Evolutionary conservation across 1,139 yeast genomes (phyloP), one percentile per base, ranked within the genome.

Genomic region (Taiozyma sp.): DNA sequence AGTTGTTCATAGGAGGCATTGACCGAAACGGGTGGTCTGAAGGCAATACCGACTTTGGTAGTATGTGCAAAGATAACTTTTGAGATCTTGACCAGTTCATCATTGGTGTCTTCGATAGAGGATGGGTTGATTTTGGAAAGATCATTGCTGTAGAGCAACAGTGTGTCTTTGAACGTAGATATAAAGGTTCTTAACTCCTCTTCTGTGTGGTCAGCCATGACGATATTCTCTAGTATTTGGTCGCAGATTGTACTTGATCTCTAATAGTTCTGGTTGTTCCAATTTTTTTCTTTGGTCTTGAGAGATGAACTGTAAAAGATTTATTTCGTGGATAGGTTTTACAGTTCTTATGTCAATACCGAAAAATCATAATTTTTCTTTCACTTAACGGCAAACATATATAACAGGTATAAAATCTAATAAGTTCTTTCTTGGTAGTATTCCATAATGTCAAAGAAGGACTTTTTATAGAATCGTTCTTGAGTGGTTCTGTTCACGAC

Each of bases 11-110:
- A 75, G 1, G 87, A 84, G 0, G 89, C 81, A 16, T 69, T 73
- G 46, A 70, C 61, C 57, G 77, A 56, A 54, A 73, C 77, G 8
- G 81, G 81, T 1, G 91, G 87, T 59, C 83, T 81, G 67, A 83
- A 85, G 1, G 89, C 79, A 42, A 89, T 81, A 7, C 96, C 96
- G 4, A 87, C 73, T 65, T 87, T 88, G 4, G 96, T 88, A 2
- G 86, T 75, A 65, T 87, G 92, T 1, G 96, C 93, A 65, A 77
- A 82, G n/a, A 85, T 72, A 44, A 89, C 70, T 52, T 78, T 73
- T 36, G 81, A 67, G 14, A 86, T 66, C 63, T 88, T 89, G 12
- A 64, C 66, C 29, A 87, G 63, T 59, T 88, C 96, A 16, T 69
- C 72, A 24, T 80, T 62, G 3, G 43, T 14, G 19, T 40, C 23